A percentile compares a stretch with the other conserved stretches of the same genome.
Evolutionary conservation across 305 asterid genomes (phyloP).

Genomic region (Stenogyne calaminthoides): DNA sequence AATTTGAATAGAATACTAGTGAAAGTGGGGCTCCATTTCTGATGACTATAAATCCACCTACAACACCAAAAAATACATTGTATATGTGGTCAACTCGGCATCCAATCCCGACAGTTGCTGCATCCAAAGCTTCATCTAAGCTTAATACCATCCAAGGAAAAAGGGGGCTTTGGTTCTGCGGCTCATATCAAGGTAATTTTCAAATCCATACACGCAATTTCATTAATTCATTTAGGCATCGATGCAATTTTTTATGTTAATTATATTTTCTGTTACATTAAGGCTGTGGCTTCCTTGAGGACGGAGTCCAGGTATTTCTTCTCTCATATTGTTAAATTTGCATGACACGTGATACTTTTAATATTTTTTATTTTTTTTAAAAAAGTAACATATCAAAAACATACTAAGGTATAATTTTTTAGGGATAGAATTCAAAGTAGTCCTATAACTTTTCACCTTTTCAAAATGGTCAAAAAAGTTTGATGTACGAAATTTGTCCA

Average conservation of each 20-base stretch:
- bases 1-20: not conserved
- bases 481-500: too few relatives aligned
- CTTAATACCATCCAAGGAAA: constrained; percentile 57
- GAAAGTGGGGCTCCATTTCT: constrained; percentile 42
- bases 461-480: too few relatives aligned
- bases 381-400: too few relatives aligned
- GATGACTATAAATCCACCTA: constrained; percentile 56
- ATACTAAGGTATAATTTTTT: too few relatives aligned
- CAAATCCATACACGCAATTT: too few relatives aligned
- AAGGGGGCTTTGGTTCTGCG: constrained; percentile 62
- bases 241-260: not conserved
- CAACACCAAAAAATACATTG: constrained; percentile 38
- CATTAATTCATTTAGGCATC: not conserved
- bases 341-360: too few relatives aligned
- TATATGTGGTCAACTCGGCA: constrained; percentile 60
- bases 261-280: constrained; percentile 22
- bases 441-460: too few relatives aligned
- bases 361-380: too few relatives aligned
- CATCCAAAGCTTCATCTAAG: constrained; percentile 53
- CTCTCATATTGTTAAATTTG: too few relatives aligned
- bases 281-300: constrained; percentile 87
- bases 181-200: constrained; percentile 61
- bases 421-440: too few relatives aligned
- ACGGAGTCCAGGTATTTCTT: constrained; percentile 24
- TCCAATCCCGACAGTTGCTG: constrained; percentile 60